Conservation (phyloP, 495 filamentous ascomycete species). For the Penicillium odoratum region DNA sequence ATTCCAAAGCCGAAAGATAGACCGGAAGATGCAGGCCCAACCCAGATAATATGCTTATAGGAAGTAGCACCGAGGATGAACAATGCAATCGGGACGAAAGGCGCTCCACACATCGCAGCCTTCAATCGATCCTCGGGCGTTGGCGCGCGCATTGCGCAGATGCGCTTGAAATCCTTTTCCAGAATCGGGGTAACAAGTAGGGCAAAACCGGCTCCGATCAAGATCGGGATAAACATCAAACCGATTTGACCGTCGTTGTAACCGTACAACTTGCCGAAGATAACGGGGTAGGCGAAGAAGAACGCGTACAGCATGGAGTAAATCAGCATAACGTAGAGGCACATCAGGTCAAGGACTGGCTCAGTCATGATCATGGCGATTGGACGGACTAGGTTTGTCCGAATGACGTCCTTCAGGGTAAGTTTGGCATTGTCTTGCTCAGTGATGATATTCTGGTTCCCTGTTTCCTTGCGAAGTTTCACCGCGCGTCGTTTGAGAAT, state of each 20-base stretch:
- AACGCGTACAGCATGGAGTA: constrained; percentile 74
- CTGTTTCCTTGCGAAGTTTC: constrained; percentile 56
- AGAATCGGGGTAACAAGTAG: constrained; percentile 38
- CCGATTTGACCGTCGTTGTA: constrained; percentile 37
- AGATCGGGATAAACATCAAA: constrained; percentile 36
- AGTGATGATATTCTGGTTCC: constrained; percentile 55
- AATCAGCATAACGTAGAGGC: constrained; percentile 65
- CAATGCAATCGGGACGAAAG: constrained; percentile 42
- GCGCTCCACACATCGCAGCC: constrained; percentile 32
- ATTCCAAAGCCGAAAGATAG: constrained; percentile 69
- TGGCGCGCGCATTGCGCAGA: constrained; percentile 19
- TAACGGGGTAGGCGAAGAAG: constrained; percentile 67
- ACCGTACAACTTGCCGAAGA: constrained; percentile 58
- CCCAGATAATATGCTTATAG: constrained; percentile 62
- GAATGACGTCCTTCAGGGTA: constrained; percentile 42
- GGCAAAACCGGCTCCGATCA: constrained; percentile 57
- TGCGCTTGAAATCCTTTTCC: constrained; percentile 35
- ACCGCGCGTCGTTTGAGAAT: constrained; percentile 58
- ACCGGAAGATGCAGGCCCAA: constrained; percentile 58
- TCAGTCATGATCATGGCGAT: constrained; percentile 42
- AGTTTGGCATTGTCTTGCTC: constrained; percentile 40
- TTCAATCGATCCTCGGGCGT: constrained; percentile 43
- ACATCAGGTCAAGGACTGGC: constrained; percentile 59
- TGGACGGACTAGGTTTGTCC: constrained; percentile 44
- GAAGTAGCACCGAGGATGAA: constrained; percentile 64